Base-by-base conservation (phyloP, 805 yeast genomes). In the Yamadazyma endophytica region DNA sequence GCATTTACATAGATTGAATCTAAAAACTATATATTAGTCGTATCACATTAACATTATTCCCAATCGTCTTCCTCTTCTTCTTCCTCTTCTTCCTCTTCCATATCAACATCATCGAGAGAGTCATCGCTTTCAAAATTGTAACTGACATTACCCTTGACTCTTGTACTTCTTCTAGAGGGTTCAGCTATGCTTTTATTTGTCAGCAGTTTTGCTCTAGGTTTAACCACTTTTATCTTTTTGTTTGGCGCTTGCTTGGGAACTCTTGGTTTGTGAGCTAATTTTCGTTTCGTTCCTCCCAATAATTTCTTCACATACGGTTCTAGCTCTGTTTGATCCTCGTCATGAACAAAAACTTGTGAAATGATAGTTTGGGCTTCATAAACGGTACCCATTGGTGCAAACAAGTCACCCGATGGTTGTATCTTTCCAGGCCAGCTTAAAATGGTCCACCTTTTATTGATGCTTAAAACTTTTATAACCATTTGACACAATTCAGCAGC, bases 371-470 rank as follows among this genome's bases (percentile, higher is more conserved):
- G 82, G 2, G 86, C 81, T 38, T 77, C 81, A 11, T 64, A 58
- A 2, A 73, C 50, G n/a, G 73, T 63, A 6, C 64, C 61, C 66
- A 82, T 75, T 1, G 83, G 75, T n/a, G 66, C 59, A 54, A 71
- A 86, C 6, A 84, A 50, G 48, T 87, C 96, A n/a, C 68, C 56
- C 0, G 90, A 80, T 13, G 87, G 53, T 13, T 75, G 73, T 12
- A 82, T 54, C 45, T 80, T 82, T 1, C 90, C 94, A 0, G 95
- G 94, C 77, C 89, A 88, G 0, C 88, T 77, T 15, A 79, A 73
- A 34, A 83, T 63, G 14, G 72, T 71, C 95, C 95, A 86, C 26
- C 66, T 68, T 44, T 70, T 77, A 15, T 57, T 47, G 15, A 73
- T 79, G 25, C 79, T 73, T 15, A 76, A 57, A 34, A 73, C 76